These are phyloP conservation scores for Jatropha curcas DNA, from an alignment of 345 rosid genomes.

Conservation along the genomic window DNA sequence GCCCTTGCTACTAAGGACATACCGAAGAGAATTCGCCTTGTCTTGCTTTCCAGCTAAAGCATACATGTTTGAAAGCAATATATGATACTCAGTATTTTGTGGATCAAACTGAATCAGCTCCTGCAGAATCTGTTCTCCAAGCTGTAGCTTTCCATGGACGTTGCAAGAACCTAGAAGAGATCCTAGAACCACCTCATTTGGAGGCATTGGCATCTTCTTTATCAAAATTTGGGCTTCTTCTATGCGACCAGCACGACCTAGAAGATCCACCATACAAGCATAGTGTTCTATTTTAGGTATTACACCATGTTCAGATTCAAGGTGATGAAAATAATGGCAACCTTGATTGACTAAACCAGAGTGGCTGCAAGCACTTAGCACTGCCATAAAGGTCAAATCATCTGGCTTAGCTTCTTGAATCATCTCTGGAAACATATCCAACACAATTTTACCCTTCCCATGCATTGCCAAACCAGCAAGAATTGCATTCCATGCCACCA, in stretches of 20 bases:
- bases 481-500: conserved; percentile 77
- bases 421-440: conserved; percentile 63
- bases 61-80: conserved; percentile 69
- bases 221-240: conserved; percentile 66
- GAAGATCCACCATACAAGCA: conserved; percentile 89
- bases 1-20: conserved; percentile 49
- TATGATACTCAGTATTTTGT: conserved; percentile 58
- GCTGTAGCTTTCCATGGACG: conserved; percentile 55
- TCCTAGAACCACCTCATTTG: conserved; percentile 80
- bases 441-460: conserved; percentile 51
- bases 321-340: conserved; percentile 38
- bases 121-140: conserved; percentile 48
- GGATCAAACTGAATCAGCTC: conserved; percentile 58
- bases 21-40: conserved; percentile 28
- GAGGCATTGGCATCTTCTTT: conserved; percentile 68
- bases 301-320: conserved; percentile 43
- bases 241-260: conserved; percentile 70
- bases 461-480: conserved; percentile 79
- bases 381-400: conserved; percentile 67
- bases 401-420: conserved; percentile 63
- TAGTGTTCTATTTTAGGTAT: conserved; percentile 72
- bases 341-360: conserved; percentile 72
- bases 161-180: conserved; percentile 77
- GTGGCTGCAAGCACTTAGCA: conserved; percentile 80
- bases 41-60: conserved; percentile 53